phyloP scores from a whole-genome alignment of 495 filamentous ascomycete species.

The Aspergillus indologenus region DNA sequence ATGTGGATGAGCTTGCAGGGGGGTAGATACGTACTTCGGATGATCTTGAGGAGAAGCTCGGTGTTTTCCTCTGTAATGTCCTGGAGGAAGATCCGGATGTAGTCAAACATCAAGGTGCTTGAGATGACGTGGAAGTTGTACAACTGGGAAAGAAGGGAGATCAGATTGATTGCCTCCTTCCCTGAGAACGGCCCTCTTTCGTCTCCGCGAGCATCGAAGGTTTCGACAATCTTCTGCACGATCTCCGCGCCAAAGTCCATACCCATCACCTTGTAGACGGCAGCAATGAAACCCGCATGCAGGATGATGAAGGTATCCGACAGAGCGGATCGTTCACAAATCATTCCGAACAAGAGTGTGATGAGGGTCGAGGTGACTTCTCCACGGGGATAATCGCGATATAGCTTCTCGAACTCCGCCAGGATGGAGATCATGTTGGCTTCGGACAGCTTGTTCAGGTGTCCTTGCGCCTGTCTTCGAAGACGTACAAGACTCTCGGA shows the following conservation, averaged over 20 bases:
- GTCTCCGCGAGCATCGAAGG: slow-evolving; percentile 50
- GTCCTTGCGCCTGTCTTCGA: slow-evolving; percentile 76
- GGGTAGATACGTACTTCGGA: slow-evolving; percentile 54
- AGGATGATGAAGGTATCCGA: slow-evolving; percentile 88
- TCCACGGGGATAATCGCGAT: slow-evolving; percentile 74
- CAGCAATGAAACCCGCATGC: slow-evolving; percentile 85
- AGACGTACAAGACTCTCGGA: slow-evolving; percentile 67
- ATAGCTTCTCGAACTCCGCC: slow-evolving; percentile 75
- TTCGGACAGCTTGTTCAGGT: slow-evolving; percentile 90
- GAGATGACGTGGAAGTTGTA: slow-evolving; percentile 91
- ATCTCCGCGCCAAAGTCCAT: slow-evolving; percentile 84
- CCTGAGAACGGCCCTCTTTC: slow-evolving; percentile 44
- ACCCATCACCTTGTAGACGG: slow-evolving; percentile 80
- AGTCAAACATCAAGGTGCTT: slow-evolving; percentile 82
- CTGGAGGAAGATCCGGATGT: slow-evolving; percentile 70
- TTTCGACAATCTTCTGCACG: slow-evolving; percentile 70
- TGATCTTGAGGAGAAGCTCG: slow-evolving; percentile 81
- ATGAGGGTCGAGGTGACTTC: slow-evolving; percentile 78
- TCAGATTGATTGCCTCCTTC: slow-evolving; percentile 75
- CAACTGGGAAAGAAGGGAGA: slow-evolving; percentile 78
- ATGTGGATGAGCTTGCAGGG: neutral
- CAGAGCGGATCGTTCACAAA: slow-evolving; percentile 72
- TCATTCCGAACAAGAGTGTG: slow-evolving; percentile 66
- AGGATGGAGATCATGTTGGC: slow-evolving; percentile 80
- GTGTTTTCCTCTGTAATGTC: slow-evolving; percentile 85